Evolutionary conservation across 2,329 filamentous ascomycete species (phyloP).

Genomic region (Neonectria sp.): DNA sequence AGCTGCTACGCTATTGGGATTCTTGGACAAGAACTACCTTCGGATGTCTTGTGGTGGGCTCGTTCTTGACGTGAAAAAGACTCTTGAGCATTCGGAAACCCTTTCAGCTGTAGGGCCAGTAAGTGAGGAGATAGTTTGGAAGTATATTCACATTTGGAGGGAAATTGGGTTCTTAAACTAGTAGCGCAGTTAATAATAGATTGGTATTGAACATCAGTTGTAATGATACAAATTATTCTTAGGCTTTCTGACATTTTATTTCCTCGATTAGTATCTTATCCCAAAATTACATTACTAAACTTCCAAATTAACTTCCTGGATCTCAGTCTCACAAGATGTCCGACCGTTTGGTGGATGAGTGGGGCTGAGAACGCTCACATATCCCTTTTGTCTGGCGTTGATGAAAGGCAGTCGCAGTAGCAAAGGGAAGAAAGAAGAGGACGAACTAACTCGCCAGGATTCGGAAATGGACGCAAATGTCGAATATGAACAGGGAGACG

Average conservation of each 20-base stretch:
- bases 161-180: constrained; percentile 42
- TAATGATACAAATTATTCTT: too few species aligned
- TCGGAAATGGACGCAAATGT: background rate
- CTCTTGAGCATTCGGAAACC: constrained; percentile 15
- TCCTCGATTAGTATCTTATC: too few species aligned
- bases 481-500: background rate
- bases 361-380: constrained; percentile 1
- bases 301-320: too few species aligned
- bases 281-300: too few species aligned
- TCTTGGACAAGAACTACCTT: constrained; percentile 22
- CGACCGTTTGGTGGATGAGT: constrained; percentile 8
- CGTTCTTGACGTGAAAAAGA: constrained; percentile 14
- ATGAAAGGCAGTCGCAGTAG: background rate
- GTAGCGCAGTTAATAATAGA: too few species aligned
- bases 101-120: constrained; percentile 30
- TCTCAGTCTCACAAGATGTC: too few species aligned
- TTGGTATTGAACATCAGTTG: too few species aligned
- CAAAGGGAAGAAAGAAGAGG: constrained; percentile 5
- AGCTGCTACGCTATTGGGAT: constrained; percentile 10
- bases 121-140: constrained; percentile 31
- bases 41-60: constrained; percentile 24
- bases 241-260: too few species aligned
- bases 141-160: constrained; percentile 44
- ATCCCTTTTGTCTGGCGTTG: background rate
- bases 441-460: constrained; percentile 3